These are phyloP conservation scores for Carex cristatella DNA, from an alignment of 176 grass and related monocot genomes.

Conservation along the genomic window DNA sequence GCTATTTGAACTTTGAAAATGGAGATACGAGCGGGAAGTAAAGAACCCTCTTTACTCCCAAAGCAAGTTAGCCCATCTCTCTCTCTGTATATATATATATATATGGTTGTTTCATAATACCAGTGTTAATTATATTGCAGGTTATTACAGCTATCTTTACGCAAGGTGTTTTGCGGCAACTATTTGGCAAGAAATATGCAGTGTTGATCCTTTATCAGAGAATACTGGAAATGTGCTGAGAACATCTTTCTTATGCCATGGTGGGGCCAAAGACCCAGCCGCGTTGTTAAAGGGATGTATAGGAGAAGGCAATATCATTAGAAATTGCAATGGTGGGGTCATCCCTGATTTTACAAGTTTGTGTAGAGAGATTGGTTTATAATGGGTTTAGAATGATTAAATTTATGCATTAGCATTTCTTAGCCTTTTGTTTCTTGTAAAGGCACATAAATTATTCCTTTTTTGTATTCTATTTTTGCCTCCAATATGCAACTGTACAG, in stretches of 20 bases:
- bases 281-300: constrained; percentile 62
- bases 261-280: constrained; percentile 65
- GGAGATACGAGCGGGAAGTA: too few relatives aligned
- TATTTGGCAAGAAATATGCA: constrained; percentile 82
- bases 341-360: constrained; percentile 62
- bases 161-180: constrained; percentile 87
- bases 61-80: too few relatives aligned
- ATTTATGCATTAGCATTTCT: not conserved
- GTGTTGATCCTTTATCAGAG: constrained; percentile 59
- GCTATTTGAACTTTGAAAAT: too few relatives aligned
- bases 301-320: constrained; percentile 46
- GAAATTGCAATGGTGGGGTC: constrained; percentile 43
- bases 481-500: not conserved
- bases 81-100: too few relatives aligned
- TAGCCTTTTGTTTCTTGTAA: not conserved
- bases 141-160: constrained; percentile 95
- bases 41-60: too few relatives aligned
- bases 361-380: constrained; percentile 57
- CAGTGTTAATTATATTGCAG: constrained; percentile 24
- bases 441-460: not conserved
- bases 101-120: not conserved
- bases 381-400: not conserved
- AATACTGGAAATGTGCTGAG: constrained; percentile 45
- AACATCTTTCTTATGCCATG: constrained; percentile 54
- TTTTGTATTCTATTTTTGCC: not conserved